phyloP scores from a whole-genome alignment of 108 stramenopile genomes.

The Stephanodiscus minutulus region DNA sequence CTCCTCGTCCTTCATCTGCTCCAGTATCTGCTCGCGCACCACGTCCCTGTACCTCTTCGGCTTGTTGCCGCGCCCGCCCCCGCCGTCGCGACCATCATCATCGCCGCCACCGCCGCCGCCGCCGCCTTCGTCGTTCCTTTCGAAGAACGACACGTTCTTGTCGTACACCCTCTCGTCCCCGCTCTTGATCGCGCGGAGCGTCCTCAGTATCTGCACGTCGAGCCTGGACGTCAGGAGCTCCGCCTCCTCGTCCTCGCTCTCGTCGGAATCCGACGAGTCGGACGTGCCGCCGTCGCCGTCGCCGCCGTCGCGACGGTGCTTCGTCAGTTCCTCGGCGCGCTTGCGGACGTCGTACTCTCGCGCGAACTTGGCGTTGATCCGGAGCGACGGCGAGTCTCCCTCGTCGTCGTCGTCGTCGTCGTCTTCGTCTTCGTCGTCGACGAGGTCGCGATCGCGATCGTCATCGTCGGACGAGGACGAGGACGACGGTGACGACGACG shows the following conservation, averaged over 20 bases:
- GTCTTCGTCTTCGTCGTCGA: too few species aligned
- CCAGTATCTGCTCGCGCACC: constrained; percentile 92
- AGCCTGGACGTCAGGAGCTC: constrained; percentile 69
- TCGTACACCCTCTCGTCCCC: constrained; percentile 84
- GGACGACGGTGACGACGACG: constrained; percentile 10
- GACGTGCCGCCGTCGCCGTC: constrained; percentile 51
- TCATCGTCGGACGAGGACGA: constrained; percentile 16
- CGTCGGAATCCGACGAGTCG: constrained; percentile 25
- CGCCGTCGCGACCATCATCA: constrained; percentile 22
- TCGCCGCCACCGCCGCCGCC: constrained; percentile 45
- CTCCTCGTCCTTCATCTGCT: constrained; percentile 68
- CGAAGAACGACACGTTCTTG: constrained; percentile 64
- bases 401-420: constrained; percentile 8
- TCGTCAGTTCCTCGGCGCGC: constrained; percentile 70
- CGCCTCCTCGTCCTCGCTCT: constrained; percentile 77
- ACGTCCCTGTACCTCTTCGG: constrained; percentile 93
- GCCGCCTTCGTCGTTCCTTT: too few species aligned
- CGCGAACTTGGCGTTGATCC: constrained; percentile 75
- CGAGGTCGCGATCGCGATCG: constrained; percentile 1
- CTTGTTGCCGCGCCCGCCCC: constrained; percentile 22
- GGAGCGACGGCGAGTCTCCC: constrained; percentile 9
- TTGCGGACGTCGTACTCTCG: constrained; percentile 71
- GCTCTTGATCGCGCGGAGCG: constrained; percentile 72
- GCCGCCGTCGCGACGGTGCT: constrained; percentile 38
- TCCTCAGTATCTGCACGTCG: constrained; percentile 78